phyloP scores from a whole-genome alignment of 164 flowering plant species.

The Vitis amurensis region DNA sequence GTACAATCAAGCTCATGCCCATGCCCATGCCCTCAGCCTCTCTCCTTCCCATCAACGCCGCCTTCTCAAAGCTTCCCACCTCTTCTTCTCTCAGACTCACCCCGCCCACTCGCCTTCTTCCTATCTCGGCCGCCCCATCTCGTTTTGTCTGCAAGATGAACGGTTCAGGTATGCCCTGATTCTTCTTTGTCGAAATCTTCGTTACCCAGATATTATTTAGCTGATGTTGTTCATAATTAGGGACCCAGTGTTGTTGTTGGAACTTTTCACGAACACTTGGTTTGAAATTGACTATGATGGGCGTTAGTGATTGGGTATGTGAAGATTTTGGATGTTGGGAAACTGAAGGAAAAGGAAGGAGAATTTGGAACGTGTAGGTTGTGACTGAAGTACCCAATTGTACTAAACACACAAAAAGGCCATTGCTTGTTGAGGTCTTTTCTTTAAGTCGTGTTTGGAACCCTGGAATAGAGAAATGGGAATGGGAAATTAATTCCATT shows the following conservation, averaged over 20 bases:
- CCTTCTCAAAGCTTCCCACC: not conserved
- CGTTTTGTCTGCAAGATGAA: slow-evolving; percentile 35
- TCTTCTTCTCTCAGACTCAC: slow-evolving; percentile 4
- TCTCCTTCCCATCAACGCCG: not conserved
- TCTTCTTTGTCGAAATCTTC: not conserved
- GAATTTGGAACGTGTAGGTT: not conserved
- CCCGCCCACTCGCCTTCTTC: not conserved
- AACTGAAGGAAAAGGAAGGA: not conserved
- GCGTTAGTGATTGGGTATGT: not conserved
- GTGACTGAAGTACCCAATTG: too few relatives aligned
- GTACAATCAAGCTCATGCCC: slow-evolving; percentile 9
- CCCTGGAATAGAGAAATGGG: too few relatives aligned
- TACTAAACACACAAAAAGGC: too few relatives aligned
- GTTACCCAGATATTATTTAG: not conserved
- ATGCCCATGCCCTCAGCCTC: not conserved
- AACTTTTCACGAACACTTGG: slow-evolving; percentile 18
- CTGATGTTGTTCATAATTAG: not conserved
- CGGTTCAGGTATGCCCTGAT: slow-evolving; percentile 38
- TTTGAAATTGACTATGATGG: not conserved
- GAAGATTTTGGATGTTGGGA: not conserved
- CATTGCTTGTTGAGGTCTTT: too few relatives aligned
- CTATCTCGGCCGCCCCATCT: slow-evolving; percentile 13
- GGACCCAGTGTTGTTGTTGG: not conserved
- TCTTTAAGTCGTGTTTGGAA: too few relatives aligned
- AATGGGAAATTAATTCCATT: too few relatives aligned